phyloP scores from a whole-genome alignment of 768 basidiomycete genomes.

The Pisolithus tinctorius region DNA sequence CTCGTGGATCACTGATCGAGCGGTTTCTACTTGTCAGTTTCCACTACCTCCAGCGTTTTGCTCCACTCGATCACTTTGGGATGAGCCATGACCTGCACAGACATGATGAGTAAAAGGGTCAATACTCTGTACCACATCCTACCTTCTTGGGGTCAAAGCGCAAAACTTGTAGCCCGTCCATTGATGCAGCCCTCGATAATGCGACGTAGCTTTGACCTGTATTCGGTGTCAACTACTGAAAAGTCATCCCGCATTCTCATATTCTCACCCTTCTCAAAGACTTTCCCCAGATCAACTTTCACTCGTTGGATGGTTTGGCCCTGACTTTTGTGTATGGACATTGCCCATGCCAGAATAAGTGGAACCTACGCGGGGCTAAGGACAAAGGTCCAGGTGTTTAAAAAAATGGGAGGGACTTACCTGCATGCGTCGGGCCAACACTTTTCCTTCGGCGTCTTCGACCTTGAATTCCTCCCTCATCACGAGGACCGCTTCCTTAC shows the following conservation, averaged over 20 bases:
- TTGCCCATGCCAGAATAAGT: conserved; percentile 71
- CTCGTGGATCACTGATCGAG: background rate
- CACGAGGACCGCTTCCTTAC: conserved; percentile 41
- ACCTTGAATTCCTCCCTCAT: conserved; percentile 48
- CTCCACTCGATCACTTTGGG: conserved; percentile 39
- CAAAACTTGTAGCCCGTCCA: conserved; percentile 49
- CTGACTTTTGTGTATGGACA: conserved; percentile 75
- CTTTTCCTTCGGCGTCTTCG: conserved; percentile 44
- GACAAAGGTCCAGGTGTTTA: background rate
- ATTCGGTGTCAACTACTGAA: background rate
- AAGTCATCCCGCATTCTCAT: too few relatives aligned
- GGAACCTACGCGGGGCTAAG: conserved; percentile 42
- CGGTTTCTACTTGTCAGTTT: background rate
- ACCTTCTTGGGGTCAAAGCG: conserved; percentile 49
- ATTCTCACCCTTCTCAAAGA: conserved; percentile 51
- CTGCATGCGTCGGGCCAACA: conserved; percentile 43
- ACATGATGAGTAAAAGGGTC: background rate
- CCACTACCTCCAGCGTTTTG: conserved; percentile 18
- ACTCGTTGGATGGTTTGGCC: conserved; percentile 66
- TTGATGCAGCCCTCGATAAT: conserved; percentile 44
- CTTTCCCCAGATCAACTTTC: conserved; percentile 55
- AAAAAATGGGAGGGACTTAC: conserved; percentile 8
- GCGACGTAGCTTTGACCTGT: conserved; percentile 44
- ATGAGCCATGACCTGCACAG: conserved; percentile 35
- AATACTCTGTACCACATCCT: background rate